phyloP scores from a whole-genome alignment of 345 rosid genomes.

The Populus deltoides region DNA sequence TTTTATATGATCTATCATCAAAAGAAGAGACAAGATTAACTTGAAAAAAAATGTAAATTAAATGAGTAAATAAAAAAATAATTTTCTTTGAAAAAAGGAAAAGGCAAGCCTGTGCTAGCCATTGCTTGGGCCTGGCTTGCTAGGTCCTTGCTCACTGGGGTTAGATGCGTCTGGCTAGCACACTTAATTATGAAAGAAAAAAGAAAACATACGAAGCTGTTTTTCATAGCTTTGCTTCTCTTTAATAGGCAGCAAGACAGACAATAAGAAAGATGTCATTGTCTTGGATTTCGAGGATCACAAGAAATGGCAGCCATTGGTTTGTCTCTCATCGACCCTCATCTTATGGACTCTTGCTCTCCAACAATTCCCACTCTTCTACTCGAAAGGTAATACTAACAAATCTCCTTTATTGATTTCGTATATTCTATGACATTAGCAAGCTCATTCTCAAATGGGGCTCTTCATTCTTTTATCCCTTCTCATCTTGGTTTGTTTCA shows the following conservation, averaged over 20 bases:
- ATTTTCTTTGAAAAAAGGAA: not conserved
- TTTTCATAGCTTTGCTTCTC: not conserved
- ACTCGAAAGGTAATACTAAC: not conserved
- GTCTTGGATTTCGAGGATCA: not conserved
- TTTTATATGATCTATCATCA: not conserved
- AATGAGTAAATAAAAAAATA: not conserved
- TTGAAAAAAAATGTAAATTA: too few relatives aligned
- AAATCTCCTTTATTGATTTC: not conserved
- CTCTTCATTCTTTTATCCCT: not conserved
- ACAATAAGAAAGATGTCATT: not conserved
- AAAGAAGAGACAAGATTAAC: not conserved
- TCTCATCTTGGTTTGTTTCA: not conserved
- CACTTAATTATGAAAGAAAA: not conserved
- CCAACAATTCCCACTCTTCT: slow-evolving; percentile 3
- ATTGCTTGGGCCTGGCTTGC: not conserved
- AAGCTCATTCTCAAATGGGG: not conserved
- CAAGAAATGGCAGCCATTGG: slow-evolving; percentile 1
- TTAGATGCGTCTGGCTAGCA: not conserved
- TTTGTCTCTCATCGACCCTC: slow-evolving; percentile 1
- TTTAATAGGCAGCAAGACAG: not conserved
- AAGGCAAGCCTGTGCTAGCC: not conserved
- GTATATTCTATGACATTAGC: not conserved
- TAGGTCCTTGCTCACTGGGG: not conserved
- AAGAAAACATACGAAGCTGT: not conserved
- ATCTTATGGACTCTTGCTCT: not conserved